Base-by-base conservation (phyloP, 192 early-diverging fungal species). In the Neocallimastix lanati region DNA sequence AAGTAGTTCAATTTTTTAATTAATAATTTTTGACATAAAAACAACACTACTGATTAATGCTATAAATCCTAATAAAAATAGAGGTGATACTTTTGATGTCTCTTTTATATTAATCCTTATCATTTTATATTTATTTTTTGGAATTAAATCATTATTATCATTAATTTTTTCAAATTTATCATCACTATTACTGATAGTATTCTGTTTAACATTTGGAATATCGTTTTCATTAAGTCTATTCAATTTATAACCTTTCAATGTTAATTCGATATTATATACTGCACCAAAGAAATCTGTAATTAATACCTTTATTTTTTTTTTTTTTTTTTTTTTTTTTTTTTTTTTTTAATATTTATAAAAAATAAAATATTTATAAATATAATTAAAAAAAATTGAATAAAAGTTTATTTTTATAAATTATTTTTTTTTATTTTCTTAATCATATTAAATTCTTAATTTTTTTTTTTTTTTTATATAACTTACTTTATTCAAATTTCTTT, bases 401-500 rank as follows among this genome's bases (percentile, higher is more conserved):
- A n/a, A n/a, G n/a, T n/a, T n/a, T n/a, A n/a, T n/a, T n/a, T n/a
- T n/a, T n/a, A n/a, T n/a, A n/a, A n/a, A n/a, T n/a, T n/a, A n/a
- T n/a, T n/a, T n/a, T n/a, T n/a, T n/a, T n/a, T n/a, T n/a, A n/a
- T n/a, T n/a, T n/a, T 33, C 11, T 6, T 33, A 6, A 33, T 33
- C 30, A 33, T 33, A 6, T 6, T 33, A 33, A 6, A 33, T 33
- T 33, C 3, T 33, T 33, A 33, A 6, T 33, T 6, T 33, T 33
- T 6, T 33, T 33, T 6, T 33, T 6, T 33, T 50, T 21, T 33
- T 33, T 6, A 33, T 28, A 27, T 76, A 78, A 28, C 80, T 78
- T 88, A 95, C 94, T 86, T 94, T 90, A 81, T 93, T 88, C 18
- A 94, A 84, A 27, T 90, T 87, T 58, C 96, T 85, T 16, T 86